phyloP scores from a whole-genome alignment of 208 protist species.

The Crithidia brevicula region DNA sequence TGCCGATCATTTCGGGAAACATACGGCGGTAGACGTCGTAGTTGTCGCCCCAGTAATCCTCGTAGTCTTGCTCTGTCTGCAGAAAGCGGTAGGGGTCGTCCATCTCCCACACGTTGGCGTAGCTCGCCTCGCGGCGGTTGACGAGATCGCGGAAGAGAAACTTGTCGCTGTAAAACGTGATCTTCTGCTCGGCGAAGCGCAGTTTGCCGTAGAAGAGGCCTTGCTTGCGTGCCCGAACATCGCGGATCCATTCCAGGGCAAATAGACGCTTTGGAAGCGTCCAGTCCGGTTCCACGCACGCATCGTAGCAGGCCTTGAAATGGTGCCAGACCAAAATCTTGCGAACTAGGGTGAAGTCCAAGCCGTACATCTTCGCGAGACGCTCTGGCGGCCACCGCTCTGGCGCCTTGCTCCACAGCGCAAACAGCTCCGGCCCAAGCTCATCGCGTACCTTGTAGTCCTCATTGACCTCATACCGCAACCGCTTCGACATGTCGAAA shows the following conservation, averaged over 20 bases:
- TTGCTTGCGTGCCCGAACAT: slow-evolving; percentile 89
- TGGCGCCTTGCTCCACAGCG: slow-evolving; percentile 93
- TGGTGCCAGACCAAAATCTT: slow-evolving; percentile 95
- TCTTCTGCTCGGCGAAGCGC: slow-evolving; percentile 94
- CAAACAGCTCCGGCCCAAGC: slow-evolving; percentile 93
- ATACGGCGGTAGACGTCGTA: slow-evolving; percentile 94
- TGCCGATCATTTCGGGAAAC: slow-evolving; percentile 95
- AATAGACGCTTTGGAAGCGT: slow-evolving; percentile 93
- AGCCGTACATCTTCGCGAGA: slow-evolving; percentile 93
- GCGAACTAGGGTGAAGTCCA: slow-evolving; percentile 92
- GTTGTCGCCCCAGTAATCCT: slow-evolving; percentile 96
- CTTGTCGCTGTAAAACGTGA: slow-evolving; percentile 94
- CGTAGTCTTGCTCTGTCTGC: slow-evolving; percentile 94
- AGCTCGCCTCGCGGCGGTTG: slow-evolving; percentile 93
- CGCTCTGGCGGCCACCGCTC: slow-evolving; percentile 95
- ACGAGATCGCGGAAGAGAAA: slow-evolving; percentile 93
- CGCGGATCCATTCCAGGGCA: slow-evolving; percentile 93
- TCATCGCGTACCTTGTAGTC: slow-evolving; percentile 95
- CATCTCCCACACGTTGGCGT: slow-evolving; percentile 95
- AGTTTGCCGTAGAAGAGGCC: slow-evolving; percentile 93
- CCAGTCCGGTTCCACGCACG: slow-evolving; percentile 94
- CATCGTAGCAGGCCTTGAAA: slow-evolving; percentile 95
- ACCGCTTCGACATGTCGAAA: slow-evolving; percentile 92
- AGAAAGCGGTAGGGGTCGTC: slow-evolving; percentile 95
- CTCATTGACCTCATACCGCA: slow-evolving; percentile 94